Evolutionary conservation across 208 protist species (phyloP), one percentile per base, ranked within the genome.

Genomic region (Wallacemonas sp.): DNA sequence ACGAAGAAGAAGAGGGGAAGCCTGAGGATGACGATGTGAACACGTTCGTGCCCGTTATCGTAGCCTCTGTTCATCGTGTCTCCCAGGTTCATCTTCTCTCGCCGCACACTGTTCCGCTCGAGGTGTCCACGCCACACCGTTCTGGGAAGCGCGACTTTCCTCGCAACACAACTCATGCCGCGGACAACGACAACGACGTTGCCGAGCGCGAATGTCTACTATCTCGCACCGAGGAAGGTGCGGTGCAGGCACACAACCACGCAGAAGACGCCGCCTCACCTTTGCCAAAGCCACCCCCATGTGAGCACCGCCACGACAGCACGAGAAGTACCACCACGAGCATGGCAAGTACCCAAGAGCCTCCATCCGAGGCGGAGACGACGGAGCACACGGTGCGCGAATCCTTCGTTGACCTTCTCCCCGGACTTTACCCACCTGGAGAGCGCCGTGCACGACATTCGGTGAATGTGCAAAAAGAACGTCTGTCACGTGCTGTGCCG

Each of bases 381-480:
- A 19, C 51, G 4, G 15, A 26, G n/a, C n/a, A 9, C 4, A 31
- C 51, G 12, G 31, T 58, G 4, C 51, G 51, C 19, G 51, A 58
- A 38, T n/a, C 30, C 17, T 58, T 58, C 19, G 51, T 39, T 5
- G 51, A 58, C 22, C 51, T 58, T 8, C 22, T 58, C 9, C 51
- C 51, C n/a, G 51, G 51, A 26, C 51, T 58, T 3, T 14, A 33
- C 17, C n/a, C 51, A 19, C 51, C 30, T 19, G 26, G 30, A 3
- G 0, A 17, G 8, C 15, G n/a, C 4, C 21, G n/a, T n/a, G n/a
- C 28, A 4, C 51, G 28, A 14, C 51, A 58, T 21, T 58, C 51
- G 28, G 30, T 58, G n/a, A 31, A 58, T 21, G 9, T 38, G 51
- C 51, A 58, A 19, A 58, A 58, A 31, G 51, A n/a, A 4, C 26